These are phyloP conservation scores for Ceratocystis variospora DNA, from an alignment of 2,329 filamentous ascomycete genomes.

Conservation along the genomic window DNA sequence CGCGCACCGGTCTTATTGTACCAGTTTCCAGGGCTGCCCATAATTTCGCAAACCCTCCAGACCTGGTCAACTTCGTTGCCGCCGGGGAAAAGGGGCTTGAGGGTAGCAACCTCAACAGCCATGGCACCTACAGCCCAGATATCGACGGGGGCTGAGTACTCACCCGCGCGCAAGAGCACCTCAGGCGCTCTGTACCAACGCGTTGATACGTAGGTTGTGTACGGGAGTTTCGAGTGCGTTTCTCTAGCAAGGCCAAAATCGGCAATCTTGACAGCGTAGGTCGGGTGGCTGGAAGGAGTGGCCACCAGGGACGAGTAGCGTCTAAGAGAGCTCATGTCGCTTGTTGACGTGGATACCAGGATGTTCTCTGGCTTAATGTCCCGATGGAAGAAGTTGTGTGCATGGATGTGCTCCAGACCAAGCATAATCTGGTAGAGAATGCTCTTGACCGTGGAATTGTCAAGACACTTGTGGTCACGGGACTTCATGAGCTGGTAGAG, in stretches of 20 bases:
- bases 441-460: slow-evolving; percentile 87
- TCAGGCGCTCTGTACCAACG: slow-evolving; percentile 97
- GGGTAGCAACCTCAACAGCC: slow-evolving; percentile 91
- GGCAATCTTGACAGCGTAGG: slow-evolving; percentile 95
- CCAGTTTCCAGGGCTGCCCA: slow-evolving; percentile 98
- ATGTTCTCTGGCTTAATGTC: slow-evolving; percentile 99
- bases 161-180: slow-evolving; percentile 80
- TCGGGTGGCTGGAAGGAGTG: slow-evolving; percentile 82
- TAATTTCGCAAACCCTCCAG: slow-evolving; percentile 97
- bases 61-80: slow-evolving; percentile 98
- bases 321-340: slow-evolving; percentile 71
- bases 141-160: slow-evolving; percentile 94
- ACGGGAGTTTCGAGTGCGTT: slow-evolving; percentile 89
- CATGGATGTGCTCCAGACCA: slow-evolving; percentile 92
- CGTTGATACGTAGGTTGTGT: slow-evolving; percentile 96
- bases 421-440: slow-evolving; percentile 95
- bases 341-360: slow-evolving; percentile 75
- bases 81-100: slow-evolving; percentile 93
- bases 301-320: slow-evolving; percentile 89
- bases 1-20: slow-evolving; percentile 78
- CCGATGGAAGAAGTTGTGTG: slow-evolving; percentile 93
- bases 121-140: slow-evolving; percentile 98
- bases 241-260: slow-evolving; percentile 97
- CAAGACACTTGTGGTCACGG: slow-evolving; percentile 84
- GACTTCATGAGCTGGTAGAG: slow-evolving; percentile 98